These are phyloP conservation scores for Nicotiana knightiana DNA, from an alignment of 257 asterid species.

Conservation along the genomic window DNA sequence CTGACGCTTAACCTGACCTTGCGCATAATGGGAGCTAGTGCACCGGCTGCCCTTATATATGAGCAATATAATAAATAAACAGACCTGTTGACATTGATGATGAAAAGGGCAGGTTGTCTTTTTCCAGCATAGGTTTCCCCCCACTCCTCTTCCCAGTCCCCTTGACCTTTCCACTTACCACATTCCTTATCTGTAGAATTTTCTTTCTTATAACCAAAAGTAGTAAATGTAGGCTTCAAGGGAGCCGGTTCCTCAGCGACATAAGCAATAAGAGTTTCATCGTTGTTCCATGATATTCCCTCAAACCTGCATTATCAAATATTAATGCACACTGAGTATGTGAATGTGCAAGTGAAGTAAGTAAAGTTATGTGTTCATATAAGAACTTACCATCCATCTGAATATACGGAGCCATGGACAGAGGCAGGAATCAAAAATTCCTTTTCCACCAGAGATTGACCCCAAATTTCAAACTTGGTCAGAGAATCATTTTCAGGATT, in stretches of 20 bases:
- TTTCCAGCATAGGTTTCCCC: slow-evolving; percentile 94
- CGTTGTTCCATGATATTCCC: slow-evolving; percentile 89
- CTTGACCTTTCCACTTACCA: slow-evolving; percentile 89
- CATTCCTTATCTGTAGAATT: slow-evolving; percentile 54
- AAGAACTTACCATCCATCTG: slow-evolving; percentile 79
- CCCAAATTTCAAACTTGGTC: slow-evolving; percentile 85
- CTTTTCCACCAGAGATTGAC: slow-evolving; percentile 58
- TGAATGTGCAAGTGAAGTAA: not conserved
- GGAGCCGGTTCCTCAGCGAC: slow-evolving; percentile 88
- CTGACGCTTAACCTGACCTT: too few species aligned
- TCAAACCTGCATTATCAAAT: slow-evolving; percentile 58
- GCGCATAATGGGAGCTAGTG: too few species aligned
- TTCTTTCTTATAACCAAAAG: slow-evolving; percentile 51
- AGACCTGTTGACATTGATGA: slow-evolving; percentile 53
- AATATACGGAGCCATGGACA: slow-evolving; percentile 70
- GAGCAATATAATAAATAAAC: not conserved
- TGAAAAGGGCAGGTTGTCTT: slow-evolving; percentile 87
- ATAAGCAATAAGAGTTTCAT: slow-evolving; percentile 81
- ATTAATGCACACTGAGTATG: not conserved
- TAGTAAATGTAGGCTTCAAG: slow-evolving; percentile 61
- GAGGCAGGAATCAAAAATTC: slow-evolving; percentile 63
- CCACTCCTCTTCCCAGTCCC: slow-evolving; percentile 98
- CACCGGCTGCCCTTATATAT: too few species aligned
- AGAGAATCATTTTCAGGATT: slow-evolving; percentile 87
- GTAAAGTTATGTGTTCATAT: not conserved